Evolutionary conservation across 2,329 filamentous ascomycete species (phyloP), one percentile per base, ranked within the genome.

Genomic region (Waltergamsia citrina): DNA sequence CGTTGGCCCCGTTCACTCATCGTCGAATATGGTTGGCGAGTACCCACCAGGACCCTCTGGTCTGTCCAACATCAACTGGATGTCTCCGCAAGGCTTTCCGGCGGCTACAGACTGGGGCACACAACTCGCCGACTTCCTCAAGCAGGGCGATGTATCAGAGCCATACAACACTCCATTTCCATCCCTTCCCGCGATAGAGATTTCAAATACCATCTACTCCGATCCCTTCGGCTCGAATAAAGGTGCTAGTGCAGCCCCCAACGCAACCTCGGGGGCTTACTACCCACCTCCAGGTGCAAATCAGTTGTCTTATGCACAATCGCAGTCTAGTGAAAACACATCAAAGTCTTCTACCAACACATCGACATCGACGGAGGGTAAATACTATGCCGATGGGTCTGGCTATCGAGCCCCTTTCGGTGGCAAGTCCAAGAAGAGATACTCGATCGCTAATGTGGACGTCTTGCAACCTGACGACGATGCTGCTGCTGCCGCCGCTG

Each of bases 51-150:
- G n/a, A n/a, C n/a, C n/a, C n/a, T n/a, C n/a, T n/a, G 26, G 26
- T 15, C 26, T 29, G 26, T 29, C 26, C 26, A 15, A 15, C 26
- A 29, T 29, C 26, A 29, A 29, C 14, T 29, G 26, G 26, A 29
- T 29, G 26, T 29, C 26, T 8, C 26, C 26, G 8, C 7, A 10
- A 15, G 26, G 7, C 10, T 29, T 11, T 16, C 26, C 9, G 26
- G 9, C 7, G 10, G 26, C 10, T 11, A 15, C 10, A 8, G 26
- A 29, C 26, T 29, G 26, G 26, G 26, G 15, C 15, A 11, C 26
- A 8, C 26, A 29, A 15, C 26, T 29, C 7, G 26, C 26, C 7
- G 26, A 15, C 26, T 29, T 29, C 15, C 26, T 29, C 10, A 8
- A 15, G 8, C 26, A 29, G 26, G 10, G 26, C 9, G 26, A 29